Base-by-base conservation (phyloP, 2,329 filamentous ascomycete genomes). In the Teratosphaeria epicoccoides region DNA sequence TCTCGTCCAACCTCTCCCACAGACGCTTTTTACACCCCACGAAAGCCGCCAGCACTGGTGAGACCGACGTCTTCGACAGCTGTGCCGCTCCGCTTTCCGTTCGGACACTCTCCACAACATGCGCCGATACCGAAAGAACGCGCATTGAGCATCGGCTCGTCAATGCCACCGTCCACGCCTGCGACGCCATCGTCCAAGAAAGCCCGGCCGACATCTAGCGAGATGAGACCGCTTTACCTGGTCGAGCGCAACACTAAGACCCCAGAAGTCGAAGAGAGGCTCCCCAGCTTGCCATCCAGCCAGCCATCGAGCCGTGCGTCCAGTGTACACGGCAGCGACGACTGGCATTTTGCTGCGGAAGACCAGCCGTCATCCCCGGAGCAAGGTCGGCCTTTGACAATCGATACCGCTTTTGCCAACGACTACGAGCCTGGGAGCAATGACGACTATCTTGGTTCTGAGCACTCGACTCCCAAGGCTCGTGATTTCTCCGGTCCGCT, bases 191-290 rank as follows among this genome's bases (percentile, higher is more conserved):
- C 49, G 14, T 61, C 56, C 25, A 60, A 56, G 54, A 54, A 61
- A 47, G 45, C 52, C 10, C 54, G 58, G 22, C 62, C 60, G 29
- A 57, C 56, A 24, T 64, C 56, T 4, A 61, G 57, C 50, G 88
- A 93, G 63, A 84, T 90, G 61, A 83, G 86, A 59, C 90, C 90
- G 0, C 72, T 96, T 7, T 91, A 87, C 68, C 81, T 95, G 22
- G 80, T 95, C 6, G 87, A 94, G 66, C 82, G 75, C 25, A 79
- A 76, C 57, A 70, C 71, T 17, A 75, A 76, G 60, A 62, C 66
- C 17, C 62, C 70, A 66, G 56, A 65, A 72, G 57, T 73, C 3
- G 68, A 70, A 24, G 64, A 74, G 43, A 62, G 71, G 3, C 66
- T 81, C 1, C 78, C 80, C 6, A 76, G 74, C 24, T 68, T 82